These are phyloP conservation scores for Ganoderma multipileum DNA, from an alignment of 1,284 basidiomycete species.

Conservation along the genomic window DNA sequence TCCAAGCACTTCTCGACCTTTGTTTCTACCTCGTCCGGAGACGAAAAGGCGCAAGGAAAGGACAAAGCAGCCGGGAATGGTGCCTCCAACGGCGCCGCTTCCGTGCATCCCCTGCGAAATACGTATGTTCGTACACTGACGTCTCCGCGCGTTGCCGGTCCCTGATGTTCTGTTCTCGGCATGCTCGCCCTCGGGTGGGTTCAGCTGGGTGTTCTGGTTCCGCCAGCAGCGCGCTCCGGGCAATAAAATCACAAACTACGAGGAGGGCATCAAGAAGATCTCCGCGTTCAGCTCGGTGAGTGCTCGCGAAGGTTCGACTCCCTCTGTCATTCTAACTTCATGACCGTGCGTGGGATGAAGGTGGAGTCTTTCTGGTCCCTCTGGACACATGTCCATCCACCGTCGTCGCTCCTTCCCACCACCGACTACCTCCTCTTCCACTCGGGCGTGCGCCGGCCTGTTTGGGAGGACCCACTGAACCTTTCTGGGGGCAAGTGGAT, in stretches of 20 bases:
- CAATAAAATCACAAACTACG: constrained; percentile 81
- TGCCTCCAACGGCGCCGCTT: constrained; percentile 43
- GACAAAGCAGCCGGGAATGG: constrained; percentile 49
- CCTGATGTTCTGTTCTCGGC: constrained; percentile 28
- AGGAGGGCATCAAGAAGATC: constrained; percentile 88
- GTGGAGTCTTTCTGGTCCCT: constrained; percentile 88
- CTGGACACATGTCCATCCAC: constrained; percentile 80
- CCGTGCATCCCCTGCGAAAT: constrained; percentile 77
- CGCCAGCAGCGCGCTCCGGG: constrained; percentile 83
- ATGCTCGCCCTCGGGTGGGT: background rate
- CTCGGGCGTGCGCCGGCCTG: constrained; percentile 78
- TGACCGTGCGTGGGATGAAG: constrained; percentile 41
- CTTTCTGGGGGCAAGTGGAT: constrained; percentile 92
- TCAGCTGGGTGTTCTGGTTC: constrained; percentile 87
- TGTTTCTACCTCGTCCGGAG: constrained; percentile 48
- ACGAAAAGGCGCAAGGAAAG: constrained; percentile 52
- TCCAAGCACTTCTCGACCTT: constrained; percentile 82
- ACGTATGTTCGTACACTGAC: constrained; percentile 78
- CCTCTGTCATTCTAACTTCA: background rate
- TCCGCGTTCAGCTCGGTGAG: constrained; percentile 78
- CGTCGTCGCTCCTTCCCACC: constrained; percentile 75
- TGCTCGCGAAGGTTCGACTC: constrained; percentile 17
- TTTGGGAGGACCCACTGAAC: constrained; percentile 92
- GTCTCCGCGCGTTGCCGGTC: constrained; percentile 28
- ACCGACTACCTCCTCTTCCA: constrained; percentile 90